Evolutionary conservation across 257 asterid genomes (phyloP), one percentile per base, ranked within the genome.

Genomic region (Handroanthus guayacan): DNA sequence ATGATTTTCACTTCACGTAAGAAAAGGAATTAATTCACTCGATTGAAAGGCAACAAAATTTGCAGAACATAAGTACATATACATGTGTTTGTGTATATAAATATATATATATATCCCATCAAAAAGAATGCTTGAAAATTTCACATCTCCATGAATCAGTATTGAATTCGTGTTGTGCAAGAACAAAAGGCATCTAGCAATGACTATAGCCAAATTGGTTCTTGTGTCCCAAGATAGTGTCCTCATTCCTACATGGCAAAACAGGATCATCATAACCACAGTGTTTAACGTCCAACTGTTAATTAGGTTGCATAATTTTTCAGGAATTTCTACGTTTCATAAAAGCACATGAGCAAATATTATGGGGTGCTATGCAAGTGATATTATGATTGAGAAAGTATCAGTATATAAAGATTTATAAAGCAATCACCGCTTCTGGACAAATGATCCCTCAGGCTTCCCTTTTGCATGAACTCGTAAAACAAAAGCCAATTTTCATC

Each of bases 381-480:
- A 41, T 41, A 41, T 4, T 5, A 5, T 41, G 8, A 41, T 41
- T 4, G 45, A 41, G 45, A 41, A 3, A 41, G 45, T 8, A 41
- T 41, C 5, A 41, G 45, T 8, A 41, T 41, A 41, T 41, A 41
- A 41, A 41, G 8, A 41, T 41, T 41, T 41, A 41, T 41, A 41
- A 41, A 41, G 45, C 45, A 5, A 41, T 8, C 45, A 5, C 8
- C 5, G 45, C 45, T 66, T 70, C 72, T 25, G 60, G 62, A 75
- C 54, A 75, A 66, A 34, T 69, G 69, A 34, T 75, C 66, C 65
- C 62, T 77, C 68, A 80, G 37, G 69, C 77, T 80, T 48, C 83
- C 83, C 75, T 69, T 74, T 0, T 76, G 80, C 80, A 80, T 69
- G 72, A 80, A 79, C 76, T 80, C 80, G 6, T 80, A 52, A 0